Percentiles rank a stretch among this genome's conserved stretches.
phyloP scores from a whole-genome alignment of 208 protist genomes.

The Leishmania mexicana region DNA sequence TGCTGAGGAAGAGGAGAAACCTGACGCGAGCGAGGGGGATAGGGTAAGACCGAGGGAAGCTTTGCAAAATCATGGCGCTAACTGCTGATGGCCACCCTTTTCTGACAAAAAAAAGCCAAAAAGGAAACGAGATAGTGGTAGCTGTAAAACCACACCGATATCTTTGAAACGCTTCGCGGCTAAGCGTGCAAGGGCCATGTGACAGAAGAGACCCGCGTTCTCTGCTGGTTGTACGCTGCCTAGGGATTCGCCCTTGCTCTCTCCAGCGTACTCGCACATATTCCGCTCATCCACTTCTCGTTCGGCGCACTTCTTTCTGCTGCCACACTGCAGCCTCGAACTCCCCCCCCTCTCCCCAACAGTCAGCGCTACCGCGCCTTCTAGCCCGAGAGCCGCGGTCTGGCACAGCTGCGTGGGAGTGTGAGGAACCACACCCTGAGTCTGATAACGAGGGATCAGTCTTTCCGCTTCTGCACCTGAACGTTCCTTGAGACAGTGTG shows the following conservation, averaged over 20 bases:
- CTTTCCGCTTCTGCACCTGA: no score
- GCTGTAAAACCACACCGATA: background rate
- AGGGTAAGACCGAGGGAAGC: background rate
- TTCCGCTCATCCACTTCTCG: background rate
- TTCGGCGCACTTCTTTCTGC: background rate
- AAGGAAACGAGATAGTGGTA: background rate
- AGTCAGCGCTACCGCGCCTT: background rate
- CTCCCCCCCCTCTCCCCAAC: background rate
- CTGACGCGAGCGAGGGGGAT: background rate
- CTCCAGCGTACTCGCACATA: background rate
- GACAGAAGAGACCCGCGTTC: background rate
- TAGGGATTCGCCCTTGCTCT: background rate
- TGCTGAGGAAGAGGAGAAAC: no score
- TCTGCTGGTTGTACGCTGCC: background rate
- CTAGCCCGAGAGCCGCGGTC: background rate
- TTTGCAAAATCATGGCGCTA: background rate
- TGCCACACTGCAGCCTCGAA: background rate
- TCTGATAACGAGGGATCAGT: no score
- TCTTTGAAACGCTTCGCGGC: background rate
- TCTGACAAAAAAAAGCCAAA: background rate
- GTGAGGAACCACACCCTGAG: no score
- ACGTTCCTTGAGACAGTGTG: background rate
- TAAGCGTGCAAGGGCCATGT: background rate
- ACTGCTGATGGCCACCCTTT: background rate
- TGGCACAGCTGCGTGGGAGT: background rate